Base-by-base conservation (phyloP, 176 grass and related monocot species). In the Bolboschoenus planiculmis region DNA sequence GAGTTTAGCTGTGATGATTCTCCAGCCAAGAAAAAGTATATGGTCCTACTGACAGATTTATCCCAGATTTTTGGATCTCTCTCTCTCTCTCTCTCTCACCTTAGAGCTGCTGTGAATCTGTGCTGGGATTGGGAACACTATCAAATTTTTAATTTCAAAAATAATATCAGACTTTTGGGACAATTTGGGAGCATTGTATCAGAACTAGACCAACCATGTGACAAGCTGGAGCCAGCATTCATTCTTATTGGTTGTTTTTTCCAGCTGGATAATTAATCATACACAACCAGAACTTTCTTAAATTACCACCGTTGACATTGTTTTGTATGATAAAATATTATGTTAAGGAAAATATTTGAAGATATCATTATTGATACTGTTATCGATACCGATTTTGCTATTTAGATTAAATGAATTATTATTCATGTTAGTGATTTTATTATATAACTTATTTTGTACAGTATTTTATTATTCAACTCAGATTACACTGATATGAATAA, bases 161-260 rank as follows among this genome's bases (percentile, higher is more conserved):
- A n/a, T 59, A 59, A 23, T 26, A 13, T 3, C 39, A 73, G 27
- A 24, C 3, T 73, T 44, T 4, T 14, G 68, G 68, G 39, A 73
- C 39, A 73, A 73, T 73, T 23, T 73, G 21, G 68, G 40, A 47
- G 68, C 42, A 74, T 74, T 74, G 40, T 73, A 73, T 73, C 68
- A 73, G 40, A 2, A 46, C 40, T 14, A n/a, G 39, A 39, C 64
- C 27, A 20, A 5, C 10, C 42, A 74, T 46, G 21, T 27, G 11
- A 47, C 64, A 36, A 40, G 34, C 13, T 64, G 13, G 3, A 61
- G 0, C 3, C 13, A 64, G 60, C 60, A 18, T 65, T 31, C 4
- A n/a, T n/a, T n/a, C n/a, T 65, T 7, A 64, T 34, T 65, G 6
- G 24, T 59, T 59, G 24, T 59, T 58, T 58, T 23, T 3, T n/a